phyloP scores from a whole-genome alignment of 208 protist genomes.

The Endotrypanum monterogeii region DNA sequence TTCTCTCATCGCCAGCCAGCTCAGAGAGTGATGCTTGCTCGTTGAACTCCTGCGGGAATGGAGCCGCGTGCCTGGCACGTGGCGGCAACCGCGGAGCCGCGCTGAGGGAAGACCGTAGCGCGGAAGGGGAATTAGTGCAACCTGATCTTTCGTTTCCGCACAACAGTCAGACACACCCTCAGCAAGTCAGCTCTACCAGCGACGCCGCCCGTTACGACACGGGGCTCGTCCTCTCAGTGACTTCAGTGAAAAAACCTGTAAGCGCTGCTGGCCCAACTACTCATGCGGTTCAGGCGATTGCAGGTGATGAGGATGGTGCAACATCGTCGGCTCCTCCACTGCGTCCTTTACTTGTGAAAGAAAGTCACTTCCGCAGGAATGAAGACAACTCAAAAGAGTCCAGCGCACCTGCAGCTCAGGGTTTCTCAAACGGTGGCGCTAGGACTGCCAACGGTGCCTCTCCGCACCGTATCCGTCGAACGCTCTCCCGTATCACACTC shows the following conservation, averaged over 20 bases:
- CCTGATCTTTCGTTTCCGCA: background rate
- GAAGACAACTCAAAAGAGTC: background rate
- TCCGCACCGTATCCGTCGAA: slow-evolving; percentile 20
- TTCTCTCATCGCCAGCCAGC: background rate
- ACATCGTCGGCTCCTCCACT: background rate
- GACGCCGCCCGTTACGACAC: background rate
- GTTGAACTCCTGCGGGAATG: background rate
- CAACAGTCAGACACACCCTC: background rate
- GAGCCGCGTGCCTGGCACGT: background rate
- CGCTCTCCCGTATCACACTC: slow-evolving; percentile 25
- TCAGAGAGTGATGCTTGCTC: no score
- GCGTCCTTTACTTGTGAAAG: slow-evolving; percentile 33
- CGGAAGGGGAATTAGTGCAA: background rate
- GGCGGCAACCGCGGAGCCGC: background rate
- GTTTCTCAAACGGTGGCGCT: background rate
- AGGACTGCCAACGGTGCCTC: background rate
- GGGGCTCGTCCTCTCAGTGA: background rate
- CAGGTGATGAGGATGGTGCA: background rate
- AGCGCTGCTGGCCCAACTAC: background rate
- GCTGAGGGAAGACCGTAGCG: background rate
- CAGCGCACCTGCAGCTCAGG: background rate
- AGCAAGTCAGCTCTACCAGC: background rate
- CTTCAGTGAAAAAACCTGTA: background rate
- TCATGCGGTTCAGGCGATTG: background rate
- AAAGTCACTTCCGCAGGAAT: slow-evolving; percentile 29